A percentile compares a stretch with the other conserved stretches of the same genome.
phyloP scores from a whole-genome alignment of 345 rosid species.

The Camelina laxa region DNA sequence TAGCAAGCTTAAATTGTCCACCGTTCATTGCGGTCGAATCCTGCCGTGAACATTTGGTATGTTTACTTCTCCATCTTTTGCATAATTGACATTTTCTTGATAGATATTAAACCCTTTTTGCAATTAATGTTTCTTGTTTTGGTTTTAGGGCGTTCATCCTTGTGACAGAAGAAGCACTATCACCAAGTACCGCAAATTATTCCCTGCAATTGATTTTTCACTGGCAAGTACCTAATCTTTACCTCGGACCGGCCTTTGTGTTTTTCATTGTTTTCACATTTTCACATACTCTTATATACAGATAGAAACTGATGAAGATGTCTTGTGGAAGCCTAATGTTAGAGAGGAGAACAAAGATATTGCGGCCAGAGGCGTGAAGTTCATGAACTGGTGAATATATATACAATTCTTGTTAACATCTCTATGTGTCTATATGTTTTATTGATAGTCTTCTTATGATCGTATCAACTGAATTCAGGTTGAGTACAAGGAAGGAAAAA shows the following conservation, averaged over 20 bases:
- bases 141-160: conserved; percentile 75
- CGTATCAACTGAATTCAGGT: conserved; percentile 50
- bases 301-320: conserved; percentile 66
- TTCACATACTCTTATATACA: conserved; percentile 25
- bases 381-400: conserved; percentile 65
- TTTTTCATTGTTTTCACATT: background rate
- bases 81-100: background rate
- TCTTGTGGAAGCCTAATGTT: conserved; percentile 58
- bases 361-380: conserved; percentile 71
- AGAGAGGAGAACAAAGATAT: conserved; percentile 68
- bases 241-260: background rate
- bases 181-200: conserved; percentile 57
- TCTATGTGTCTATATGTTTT: conserved; percentile 9
- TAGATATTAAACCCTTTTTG: background rate
- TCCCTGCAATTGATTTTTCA: conserved; percentile 84
- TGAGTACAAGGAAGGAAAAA: conserved; percentile 71
- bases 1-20: conserved; percentile 63
- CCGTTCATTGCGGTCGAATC: conserved; percentile 64
- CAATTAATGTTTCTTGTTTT: conserved; percentile 6
- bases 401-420: background rate
- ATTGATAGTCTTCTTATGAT: conserved; percentile 4
- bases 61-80: background rate
- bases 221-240: conserved; percentile 53
- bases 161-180: conserved; percentile 81
- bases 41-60: conserved; percentile 77